Evolutionary conservation across 108 stramenopile genomes (phyloP).

Genomic region (Mediolabrus comicus): DNA sequence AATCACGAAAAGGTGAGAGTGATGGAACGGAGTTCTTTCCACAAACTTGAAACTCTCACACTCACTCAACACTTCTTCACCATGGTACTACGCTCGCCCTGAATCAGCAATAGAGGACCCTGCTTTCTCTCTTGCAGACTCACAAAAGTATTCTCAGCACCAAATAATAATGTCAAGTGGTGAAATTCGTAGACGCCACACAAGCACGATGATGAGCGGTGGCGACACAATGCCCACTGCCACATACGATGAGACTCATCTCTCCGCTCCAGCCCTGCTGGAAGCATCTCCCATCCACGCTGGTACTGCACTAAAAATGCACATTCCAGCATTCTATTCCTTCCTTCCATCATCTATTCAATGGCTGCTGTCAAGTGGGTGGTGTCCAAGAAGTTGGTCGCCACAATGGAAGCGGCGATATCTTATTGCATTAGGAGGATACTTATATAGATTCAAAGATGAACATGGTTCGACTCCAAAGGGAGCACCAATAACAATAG

Average conservation of each 20-base stretch:
- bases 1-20: too few species aligned
- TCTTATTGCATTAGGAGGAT: slow-evolving; percentile 71
- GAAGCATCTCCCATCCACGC: slow-evolving; percentile 61
- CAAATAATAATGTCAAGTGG: background rate
- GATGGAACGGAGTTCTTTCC: too few species aligned
- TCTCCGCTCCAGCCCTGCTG: slow-evolving; percentile 53
- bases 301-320: slow-evolving; percentile 65
- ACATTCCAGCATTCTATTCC: slow-evolving; percentile 61
- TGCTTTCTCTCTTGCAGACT: background rate
- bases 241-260: slow-evolving; percentile 37
- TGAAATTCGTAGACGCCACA: background rate
- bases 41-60: too few species aligned
- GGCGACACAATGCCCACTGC: background rate
- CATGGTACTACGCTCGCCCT: too few species aligned
- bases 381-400: slow-evolving; percentile 41
- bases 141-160: too few species aligned
- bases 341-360: slow-evolving; percentile 55
- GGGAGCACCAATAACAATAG: slow-evolving; percentile 65
- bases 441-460: slow-evolving; percentile 75
- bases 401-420: slow-evolving; percentile 75
- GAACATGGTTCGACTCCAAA: slow-evolving; percentile 50
- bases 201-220: background rate
- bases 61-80: too few species aligned
- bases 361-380: slow-evolving; percentile 35
- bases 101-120: too few species aligned